A percentile compares a stretch with the other conserved stretches of the same genome.
Conservation (phyloP, 306 rosid genomes). For the Aeschynomene evenia region DNA sequence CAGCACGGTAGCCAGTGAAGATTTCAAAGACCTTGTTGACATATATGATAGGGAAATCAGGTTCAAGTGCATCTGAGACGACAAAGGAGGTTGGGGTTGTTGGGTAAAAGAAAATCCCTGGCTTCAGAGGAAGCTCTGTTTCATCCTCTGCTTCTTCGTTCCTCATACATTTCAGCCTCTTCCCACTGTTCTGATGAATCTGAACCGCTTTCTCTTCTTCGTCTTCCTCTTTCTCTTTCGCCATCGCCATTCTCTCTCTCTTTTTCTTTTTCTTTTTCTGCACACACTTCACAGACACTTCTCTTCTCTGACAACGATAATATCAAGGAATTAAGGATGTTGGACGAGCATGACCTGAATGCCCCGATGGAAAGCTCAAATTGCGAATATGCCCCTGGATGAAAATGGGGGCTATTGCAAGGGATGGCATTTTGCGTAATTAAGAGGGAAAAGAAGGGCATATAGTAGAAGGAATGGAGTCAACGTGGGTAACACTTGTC, state of each 20-base stretch:
- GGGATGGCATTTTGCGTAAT: background rate
- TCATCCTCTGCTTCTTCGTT: slow-evolving; percentile 39
- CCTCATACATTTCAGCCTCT: slow-evolving; percentile 64
- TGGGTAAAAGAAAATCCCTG: slow-evolving; percentile 58
- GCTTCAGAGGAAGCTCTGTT: slow-evolving; percentile 49
- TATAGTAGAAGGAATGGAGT: background rate
- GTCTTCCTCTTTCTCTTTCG: slow-evolving; percentile 47
- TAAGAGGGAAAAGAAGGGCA: background rate
- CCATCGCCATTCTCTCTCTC: slow-evolving; percentile 50
- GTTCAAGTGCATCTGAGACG: slow-evolving; percentile 87
- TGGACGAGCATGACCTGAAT: background rate
- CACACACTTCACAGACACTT: background rate
- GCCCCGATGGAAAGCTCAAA: background rate
- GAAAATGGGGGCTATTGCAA: background rate
- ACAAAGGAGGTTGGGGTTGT: slow-evolving; percentile 78
- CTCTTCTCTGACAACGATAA: slow-evolving; percentile 2
- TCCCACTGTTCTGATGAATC: slow-evolving; percentile 50
- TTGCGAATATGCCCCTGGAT: background rate
- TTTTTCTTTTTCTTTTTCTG: slow-evolving; percentile 4
- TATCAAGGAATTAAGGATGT: background rate
- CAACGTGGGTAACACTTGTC: slow-evolving; percentile 30
- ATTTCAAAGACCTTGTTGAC: slow-evolving; percentile 90
- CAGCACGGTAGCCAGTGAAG: slow-evolving; percentile 86
- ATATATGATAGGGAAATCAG: slow-evolving; percentile 86
- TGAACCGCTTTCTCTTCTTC: slow-evolving; percentile 37